A percentile compares a stretch with the other conserved stretches of the same genome.
Conservation (phyloP, 257 asterid genomes). For the Scutellaria barbata region DNA sequence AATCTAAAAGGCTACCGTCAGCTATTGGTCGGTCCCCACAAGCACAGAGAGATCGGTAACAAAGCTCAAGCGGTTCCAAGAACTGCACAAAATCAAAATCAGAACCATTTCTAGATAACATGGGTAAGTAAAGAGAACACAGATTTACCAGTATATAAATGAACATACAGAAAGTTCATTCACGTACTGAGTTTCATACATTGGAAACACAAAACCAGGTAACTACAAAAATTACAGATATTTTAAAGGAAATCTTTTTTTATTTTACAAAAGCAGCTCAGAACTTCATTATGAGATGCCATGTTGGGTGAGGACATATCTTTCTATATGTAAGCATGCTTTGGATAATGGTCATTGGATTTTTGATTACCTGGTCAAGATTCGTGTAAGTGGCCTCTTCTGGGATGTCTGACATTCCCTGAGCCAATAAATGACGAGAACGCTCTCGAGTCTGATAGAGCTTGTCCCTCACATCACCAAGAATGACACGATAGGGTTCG, state of each 20-base stretch:
- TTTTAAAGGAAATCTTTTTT: too few species aligned
- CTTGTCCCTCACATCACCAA: slow-evolving; percentile 69
- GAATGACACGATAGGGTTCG: slow-evolving; percentile 70
- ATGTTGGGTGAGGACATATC: too few species aligned
- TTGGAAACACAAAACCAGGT: too few species aligned
- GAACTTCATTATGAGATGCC: too few species aligned
- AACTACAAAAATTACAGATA: too few species aligned
- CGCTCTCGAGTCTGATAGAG: slow-evolving; percentile 70
- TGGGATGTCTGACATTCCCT: slow-evolving; percentile 55
- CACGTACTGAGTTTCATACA: too few species aligned
- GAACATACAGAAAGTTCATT: too few species aligned
- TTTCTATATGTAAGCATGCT: too few species aligned
- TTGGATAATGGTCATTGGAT: too few species aligned
- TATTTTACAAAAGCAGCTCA: too few species aligned
- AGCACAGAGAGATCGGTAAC: slow-evolving; percentile 61
- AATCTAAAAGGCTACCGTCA: slow-evolving; percentile 71
- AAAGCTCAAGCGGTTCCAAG: slow-evolving; percentile 72
- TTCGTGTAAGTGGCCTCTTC: slow-evolving; percentile 63
- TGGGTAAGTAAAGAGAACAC: too few species aligned
- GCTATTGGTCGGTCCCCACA: slow-evolving; percentile 69
- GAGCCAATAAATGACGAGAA: slow-evolving; percentile 58
- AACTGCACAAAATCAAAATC: slow-evolving; percentile 37
- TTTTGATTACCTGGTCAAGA: slow-evolving; percentile 49
- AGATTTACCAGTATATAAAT: too few species aligned
- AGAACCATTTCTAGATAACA: neutral